Percentiles rank a stretch among this genome's conserved stretches.
Evolutionary conservation across 371 early-diverging fungal species (phyloP).

Genomic region (Lichtheimia ornata): DNA sequence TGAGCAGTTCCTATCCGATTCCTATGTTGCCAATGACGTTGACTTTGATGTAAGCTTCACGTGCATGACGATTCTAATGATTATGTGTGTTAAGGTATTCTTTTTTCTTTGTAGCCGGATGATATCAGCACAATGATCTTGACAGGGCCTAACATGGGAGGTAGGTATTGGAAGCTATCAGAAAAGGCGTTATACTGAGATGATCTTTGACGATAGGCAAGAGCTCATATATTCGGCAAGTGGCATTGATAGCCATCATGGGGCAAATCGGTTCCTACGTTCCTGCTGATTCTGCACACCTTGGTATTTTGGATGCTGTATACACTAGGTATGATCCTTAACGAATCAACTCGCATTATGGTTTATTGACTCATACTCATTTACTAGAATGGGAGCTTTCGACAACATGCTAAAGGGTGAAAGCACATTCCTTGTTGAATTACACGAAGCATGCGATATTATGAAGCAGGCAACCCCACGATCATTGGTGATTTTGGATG

Average conservation of each 20-base stretch:
- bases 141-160: conserved; percentile 92
- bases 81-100: not conserved
- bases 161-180: conserved; percentile 46
- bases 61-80: not conserved
- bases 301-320: conserved; percentile 72
- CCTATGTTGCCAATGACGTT: conserved; percentile 76
- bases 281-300: conserved; percentile 53
- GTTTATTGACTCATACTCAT: too few species aligned
- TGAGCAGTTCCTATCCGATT: conserved; percentile 29
- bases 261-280: conserved; percentile 86
- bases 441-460: conserved; percentile 80
- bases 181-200: not conserved
- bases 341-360: too few species aligned
- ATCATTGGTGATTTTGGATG: conserved; percentile 93
- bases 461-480: conserved; percentile 66
- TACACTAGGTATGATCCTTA: conserved; percentile 41
- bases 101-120: conserved; percentile 7
- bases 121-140: conserved; percentile 52
- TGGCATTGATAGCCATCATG: conserved; percentile 78
- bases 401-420: conserved; percentile 74
- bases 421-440: conserved; percentile 91
- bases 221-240: conserved; percentile 77
- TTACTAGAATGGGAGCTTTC: conserved; percentile 60
- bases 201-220: conserved; percentile 23
- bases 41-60: conserved; percentile 38